Base-by-base conservation (phyloP, 768 basidiomycete species). In the Trametes sanguinea region DNA sequence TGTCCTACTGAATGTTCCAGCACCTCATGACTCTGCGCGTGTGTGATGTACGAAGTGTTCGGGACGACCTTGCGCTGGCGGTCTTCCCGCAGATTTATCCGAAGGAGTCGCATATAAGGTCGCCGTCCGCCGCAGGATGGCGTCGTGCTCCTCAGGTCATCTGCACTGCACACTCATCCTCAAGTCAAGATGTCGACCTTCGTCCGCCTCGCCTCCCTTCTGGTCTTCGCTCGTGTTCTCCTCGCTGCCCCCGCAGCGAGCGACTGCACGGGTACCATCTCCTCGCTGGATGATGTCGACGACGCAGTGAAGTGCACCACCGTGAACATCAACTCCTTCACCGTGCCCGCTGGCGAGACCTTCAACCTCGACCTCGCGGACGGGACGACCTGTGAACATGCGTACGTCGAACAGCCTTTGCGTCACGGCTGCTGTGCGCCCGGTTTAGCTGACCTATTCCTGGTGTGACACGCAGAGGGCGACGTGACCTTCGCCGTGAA, bases 321-420 rank as follows among this genome's bases (percentile, higher is more conserved):
- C 3, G 81, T 88, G 56, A 82, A 81, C 65, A 80, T 87, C 68
- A 77, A 83, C 44, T 63, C 73, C 9, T 85, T 87, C 71, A 83
- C 81, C 7, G 85, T 86, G 39, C 81, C 85, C 11, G 81, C 77
- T 37, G 85, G 84, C 13, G 52, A 80, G 71, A 79, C 76, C 0
- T 77, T 88, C 67, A 76, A 73, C 14, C 77, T 88, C 33, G 64
- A 71, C 17, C 75, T 88, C 37, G 60, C 75, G 43, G 65, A 71
- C 29, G 82, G 82, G 5, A 81, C 85, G 2, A 85, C 78, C 4
- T n/a, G 87, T 89, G 61, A 86, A 82, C 51, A 72, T 88, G 72
- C 71, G 85, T 86, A 65, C 68, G 83, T 73, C 17, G 32, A 51
- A 29, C 39, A n/a, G 35, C 4, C 8, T 46, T 5, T 10, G 14